Conservation (phyloP, 2,329 filamentous ascomycete species). For the Trichoderma endophyticum region DNA sequence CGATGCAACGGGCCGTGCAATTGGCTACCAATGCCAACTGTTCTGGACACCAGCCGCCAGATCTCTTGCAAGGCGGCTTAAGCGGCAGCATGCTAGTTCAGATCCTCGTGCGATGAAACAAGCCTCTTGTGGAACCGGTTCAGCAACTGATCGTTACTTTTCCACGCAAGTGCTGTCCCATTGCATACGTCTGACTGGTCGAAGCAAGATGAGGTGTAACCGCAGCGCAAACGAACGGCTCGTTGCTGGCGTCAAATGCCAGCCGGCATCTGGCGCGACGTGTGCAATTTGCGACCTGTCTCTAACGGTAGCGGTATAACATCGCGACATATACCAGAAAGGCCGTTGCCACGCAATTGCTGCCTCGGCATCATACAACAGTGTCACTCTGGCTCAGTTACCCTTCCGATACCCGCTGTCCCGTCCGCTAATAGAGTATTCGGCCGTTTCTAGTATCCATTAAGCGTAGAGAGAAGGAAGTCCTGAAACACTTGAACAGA, state of each 20-base stretch:
- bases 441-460: not conserved
- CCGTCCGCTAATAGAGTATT: not conserved
- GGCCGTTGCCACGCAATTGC: not conserved
- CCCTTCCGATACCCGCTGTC: not conserved
- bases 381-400: not conserved
- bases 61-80: slow-evolving; percentile 2
- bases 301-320: slow-evolving; percentile 17
- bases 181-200: not conserved
- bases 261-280: slow-evolving; percentile 4
- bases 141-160: slow-evolving; percentile 27
- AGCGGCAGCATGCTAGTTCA: slow-evolving; percentile 4
- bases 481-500: not conserved
- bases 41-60: not conserved
- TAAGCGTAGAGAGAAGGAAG: not conserved
- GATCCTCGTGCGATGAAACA: slow-evolving; percentile 14
- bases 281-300: not conserved
- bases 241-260: slow-evolving; percentile 9
- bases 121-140: slow-evolving; percentile 33
- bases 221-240: slow-evolving; percentile 6
- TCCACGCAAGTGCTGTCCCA: not conserved
- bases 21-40: not conserved
- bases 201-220: not conserved
- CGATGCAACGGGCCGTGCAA: not conserved
- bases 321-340: slow-evolving; percentile 15
- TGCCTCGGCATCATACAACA: not conserved